A percentile compares a stretch with the other conserved stretches of the same genome.
These are phyloP conservation scores for Citrus reticulata DNA, from an alignment of 345 rosid genomes.

Conservation along the genomic window DNA sequence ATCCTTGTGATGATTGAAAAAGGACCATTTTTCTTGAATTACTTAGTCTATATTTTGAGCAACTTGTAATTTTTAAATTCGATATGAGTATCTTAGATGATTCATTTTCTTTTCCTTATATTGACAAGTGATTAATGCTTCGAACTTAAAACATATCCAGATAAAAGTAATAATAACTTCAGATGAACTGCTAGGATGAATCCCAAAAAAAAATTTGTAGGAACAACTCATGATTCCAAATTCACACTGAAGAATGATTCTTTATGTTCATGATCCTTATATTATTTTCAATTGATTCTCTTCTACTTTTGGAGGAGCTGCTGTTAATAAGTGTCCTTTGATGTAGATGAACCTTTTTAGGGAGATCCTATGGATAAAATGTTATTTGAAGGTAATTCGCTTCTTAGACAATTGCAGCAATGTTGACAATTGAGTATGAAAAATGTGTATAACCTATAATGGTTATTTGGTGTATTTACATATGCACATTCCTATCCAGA, in stretches of 20 bases:
- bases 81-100: background rate
- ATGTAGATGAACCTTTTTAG: background rate
- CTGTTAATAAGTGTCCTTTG: background rate
- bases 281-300: background rate
- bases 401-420: background rate
- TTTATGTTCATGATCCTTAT: background rate
- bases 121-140: background rate
- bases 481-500: background rate
- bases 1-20: background rate
- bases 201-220: background rate
- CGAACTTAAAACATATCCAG: background rate
- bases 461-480: no score
- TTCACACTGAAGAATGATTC: background rate
- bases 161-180: background rate
- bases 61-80: background rate
- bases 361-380: background rate
- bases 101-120: background rate
- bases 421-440: background rate
- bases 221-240: background rate
- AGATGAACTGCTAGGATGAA: background rate
- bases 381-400: background rate
- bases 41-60: background rate
- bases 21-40: background rate
- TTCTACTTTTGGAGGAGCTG: background rate
- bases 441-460: background rate